Conservation (phyloP, 805 yeast genomes). For the Grigorovia jiainica region DNA sequence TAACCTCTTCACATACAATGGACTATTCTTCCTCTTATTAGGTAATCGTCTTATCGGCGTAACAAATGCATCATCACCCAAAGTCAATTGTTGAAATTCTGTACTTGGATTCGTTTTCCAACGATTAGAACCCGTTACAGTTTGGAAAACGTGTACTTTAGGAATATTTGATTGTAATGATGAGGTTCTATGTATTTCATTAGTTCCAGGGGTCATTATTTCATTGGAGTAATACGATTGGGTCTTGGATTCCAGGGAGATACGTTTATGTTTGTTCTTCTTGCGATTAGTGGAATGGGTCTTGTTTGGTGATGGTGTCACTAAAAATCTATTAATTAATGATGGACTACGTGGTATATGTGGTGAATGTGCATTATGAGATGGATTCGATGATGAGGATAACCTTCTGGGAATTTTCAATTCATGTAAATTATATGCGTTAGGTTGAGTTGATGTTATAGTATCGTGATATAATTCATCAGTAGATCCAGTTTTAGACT, state of each 20-base stretch:
- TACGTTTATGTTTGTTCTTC: background rate
- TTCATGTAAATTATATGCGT: background rate
- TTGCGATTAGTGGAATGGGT: background rate
- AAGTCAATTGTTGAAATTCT: background rate
- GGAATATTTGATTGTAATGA: conserved; percentile 1
- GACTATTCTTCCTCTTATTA: background rate
- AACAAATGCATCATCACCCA: conserved; percentile 2
- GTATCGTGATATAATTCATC: no score
- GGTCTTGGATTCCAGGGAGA: background rate
- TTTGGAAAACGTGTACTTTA: conserved; percentile 6
- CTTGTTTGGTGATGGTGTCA: conserved; percentile 6
- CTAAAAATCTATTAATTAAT: conserved; percentile 11
- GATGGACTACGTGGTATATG: conserved; percentile 14
- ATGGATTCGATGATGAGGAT: background rate
- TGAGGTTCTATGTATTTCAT: conserved; percentile 4
- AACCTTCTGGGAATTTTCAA: conserved; percentile 8
- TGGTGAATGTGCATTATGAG: background rate
- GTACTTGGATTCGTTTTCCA: conserved; percentile 5
- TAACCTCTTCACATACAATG: background rate
- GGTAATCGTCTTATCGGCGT: conserved; percentile 1
- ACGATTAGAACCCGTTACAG: conserved; percentile 5
- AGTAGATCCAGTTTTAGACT: no score
- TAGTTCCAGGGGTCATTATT: background rate
- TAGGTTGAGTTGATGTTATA: background rate
- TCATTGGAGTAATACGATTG: background rate